phyloP scores from a whole-genome alignment of 176 grass and related monocot genomes.

The Phoenix roebelenii region DNA sequence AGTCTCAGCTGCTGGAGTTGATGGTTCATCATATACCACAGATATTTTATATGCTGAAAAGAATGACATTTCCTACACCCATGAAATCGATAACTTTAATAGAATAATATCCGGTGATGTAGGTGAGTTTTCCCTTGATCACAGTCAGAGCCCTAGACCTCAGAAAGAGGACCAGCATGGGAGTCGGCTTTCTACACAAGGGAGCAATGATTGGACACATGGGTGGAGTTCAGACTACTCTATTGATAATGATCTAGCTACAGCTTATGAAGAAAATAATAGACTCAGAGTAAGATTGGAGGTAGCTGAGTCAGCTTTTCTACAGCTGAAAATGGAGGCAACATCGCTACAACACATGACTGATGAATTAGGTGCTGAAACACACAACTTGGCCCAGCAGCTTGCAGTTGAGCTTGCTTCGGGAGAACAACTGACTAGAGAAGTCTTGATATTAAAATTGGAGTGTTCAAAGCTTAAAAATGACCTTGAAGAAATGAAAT shows the following conservation, averaged over 20 bases:
- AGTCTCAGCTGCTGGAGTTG: constrained; percentile 23
- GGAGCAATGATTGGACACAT: constrained; percentile 68
- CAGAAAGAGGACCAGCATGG: constrained; percentile 27
- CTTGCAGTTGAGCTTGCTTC: constrained; percentile 76
- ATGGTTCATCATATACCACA: constrained; percentile 61
- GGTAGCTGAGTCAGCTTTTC: constrained; percentile 78
- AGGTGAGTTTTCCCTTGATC: constrained; percentile 26
- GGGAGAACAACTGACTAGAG: constrained; percentile 54
- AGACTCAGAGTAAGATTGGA: constrained; percentile 65
- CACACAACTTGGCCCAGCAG: constrained; percentile 51
- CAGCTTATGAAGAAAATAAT: constrained; percentile 71
- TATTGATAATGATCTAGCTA: constrained; percentile 46
- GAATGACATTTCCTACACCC: constrained; percentile 48
- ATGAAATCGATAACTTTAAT: constrained; percentile 50
- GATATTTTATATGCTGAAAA: constrained; percentile 77
- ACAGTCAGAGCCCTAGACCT: constrained; percentile 42
- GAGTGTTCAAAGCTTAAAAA: constrained; percentile 73
- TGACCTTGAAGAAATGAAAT: constrained; percentile 73
- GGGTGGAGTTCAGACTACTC: constrained; percentile 56
- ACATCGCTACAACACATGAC: constrained; percentile 65
- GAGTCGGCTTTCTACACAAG: constrained; percentile 61
- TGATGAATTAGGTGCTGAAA: constrained; percentile 64
- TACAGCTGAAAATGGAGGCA: constrained; percentile 78
- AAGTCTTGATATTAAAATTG: constrained; percentile 66
- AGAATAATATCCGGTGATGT: constrained; percentile 35